Percentiles rank a stretch among this genome's conserved stretches.
phyloP scores from a whole-genome alignment of 2,329 filamentous ascomycete genomes.

The Ceratocystiopsis sp. region DNA sequence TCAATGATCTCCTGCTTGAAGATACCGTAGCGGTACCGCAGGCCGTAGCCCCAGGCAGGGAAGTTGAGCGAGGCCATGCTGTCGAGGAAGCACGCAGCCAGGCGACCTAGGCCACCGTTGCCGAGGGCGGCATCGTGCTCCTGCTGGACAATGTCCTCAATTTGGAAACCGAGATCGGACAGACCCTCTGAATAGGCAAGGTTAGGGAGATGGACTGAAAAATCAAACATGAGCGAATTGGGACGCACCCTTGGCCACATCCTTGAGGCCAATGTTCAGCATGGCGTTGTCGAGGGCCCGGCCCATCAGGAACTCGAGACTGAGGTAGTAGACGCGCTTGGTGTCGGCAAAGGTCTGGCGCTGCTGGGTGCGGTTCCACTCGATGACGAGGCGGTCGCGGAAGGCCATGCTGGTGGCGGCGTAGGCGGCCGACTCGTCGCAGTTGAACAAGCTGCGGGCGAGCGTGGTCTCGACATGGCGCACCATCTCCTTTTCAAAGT shows the following conservation, averaged over 20 bases:
- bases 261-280: conserved; percentile 84
- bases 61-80: conserved; percentile 89
- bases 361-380: conserved; percentile 98
- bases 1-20: conserved; percentile 99
- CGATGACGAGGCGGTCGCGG: conserved; percentile 77
- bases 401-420: conserved; percentile 82
- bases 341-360: conserved; percentile 77
- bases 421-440: conserved; percentile 88
- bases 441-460: conserved; percentile 93
- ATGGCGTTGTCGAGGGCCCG: conserved; percentile 94
- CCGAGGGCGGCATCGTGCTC: conserved; percentile 93
- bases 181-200: conserved; percentile 48
- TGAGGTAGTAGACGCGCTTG: conserved; percentile 95
- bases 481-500: conserved; percentile 76
- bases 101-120: conserved; percentile 84
- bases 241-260: conserved; percentile 53
- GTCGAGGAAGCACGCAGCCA: conserved; percentile 94
- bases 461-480: conserved; percentile 93
- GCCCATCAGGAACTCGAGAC: conserved; percentile 95
- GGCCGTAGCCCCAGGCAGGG: conserved; percentile 91
- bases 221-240: background rate
- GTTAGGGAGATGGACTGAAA: background rate
- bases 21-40: conserved; percentile 91
- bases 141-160: conserved; percentile 87
- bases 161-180: conserved; percentile 78